Evolutionary conservation across 768 basidiomycete species (phyloP).

Genomic region (Melanogaster broomeanus): DNA sequence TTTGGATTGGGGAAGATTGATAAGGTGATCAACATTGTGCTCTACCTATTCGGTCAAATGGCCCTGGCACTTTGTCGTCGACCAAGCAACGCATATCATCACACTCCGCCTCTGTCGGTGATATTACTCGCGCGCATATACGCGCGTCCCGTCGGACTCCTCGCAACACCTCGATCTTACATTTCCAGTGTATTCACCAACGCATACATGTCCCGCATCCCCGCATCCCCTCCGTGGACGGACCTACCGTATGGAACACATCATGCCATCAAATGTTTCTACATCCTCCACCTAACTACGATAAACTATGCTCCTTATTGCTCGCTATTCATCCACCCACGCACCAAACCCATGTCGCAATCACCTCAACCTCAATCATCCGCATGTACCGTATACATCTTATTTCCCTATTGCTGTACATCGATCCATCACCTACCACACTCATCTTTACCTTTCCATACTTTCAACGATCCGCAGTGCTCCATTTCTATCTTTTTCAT

Average conservation of each 20-base stretch:
- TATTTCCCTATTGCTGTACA: slow-evolving; percentile 28
- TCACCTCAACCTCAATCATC: slow-evolving; percentile 1
- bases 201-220: neutral
- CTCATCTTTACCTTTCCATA: neutral
- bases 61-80: too few relatives aligned
- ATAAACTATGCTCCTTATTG: slow-evolving; percentile 17
- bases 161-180: neutral
- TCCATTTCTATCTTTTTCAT: too few relatives aligned
- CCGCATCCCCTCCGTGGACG: slow-evolving; percentile 1
- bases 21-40: slow-evolving; percentile 38
- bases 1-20: slow-evolving; percentile 51
- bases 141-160: neutral
- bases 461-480: too few relatives aligned
- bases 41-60: neutral
- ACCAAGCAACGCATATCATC: too few relatives aligned
- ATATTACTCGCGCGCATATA: slow-evolving; percentile 7
- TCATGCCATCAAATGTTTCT: slow-evolving; percentile 29
- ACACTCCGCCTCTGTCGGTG: neutral
- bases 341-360: slow-evolving; percentile 17
- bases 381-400: slow-evolving; percentile 13
- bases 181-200: neutral
- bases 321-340: slow-evolving; percentile 14
- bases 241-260: slow-evolving; percentile 11
- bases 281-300: slow-evolving; percentile 15
- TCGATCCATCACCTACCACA: slow-evolving; percentile 20